These are phyloP conservation scores for sorghum (Sorghum bicolor) DNA, from an alignment of 176 grass and related monocot species.

Conservation along the genomic window Sorghum_bicolor_NCBIv3 NC_012879.2:48653501-48654000, in stretches of 20 bases:
- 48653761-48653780: background rate
- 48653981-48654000: background rate
- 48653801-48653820: background rate
- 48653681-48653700: conserved; percentile 24
- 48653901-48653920: background rate
- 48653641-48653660: background rate
- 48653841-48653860: background rate
- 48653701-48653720: conserved; percentile 20
- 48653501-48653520: background rate
- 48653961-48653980: background rate
- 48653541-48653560: background rate
- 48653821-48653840: background rate
- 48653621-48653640: background rate
- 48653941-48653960: background rate
- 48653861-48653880: background rate
- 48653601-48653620: background rate
- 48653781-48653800: background rate
- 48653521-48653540: background rate
- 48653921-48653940: background rate
- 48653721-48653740: background rate
- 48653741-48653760: background rate
- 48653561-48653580: background rate
- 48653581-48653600: background rate
- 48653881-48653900: background rate
- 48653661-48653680: background rate